Evolutionary conservation across 257 asterid genomes (phyloP).

Genomic region (Schizonepeta tenuifolia): DNA sequence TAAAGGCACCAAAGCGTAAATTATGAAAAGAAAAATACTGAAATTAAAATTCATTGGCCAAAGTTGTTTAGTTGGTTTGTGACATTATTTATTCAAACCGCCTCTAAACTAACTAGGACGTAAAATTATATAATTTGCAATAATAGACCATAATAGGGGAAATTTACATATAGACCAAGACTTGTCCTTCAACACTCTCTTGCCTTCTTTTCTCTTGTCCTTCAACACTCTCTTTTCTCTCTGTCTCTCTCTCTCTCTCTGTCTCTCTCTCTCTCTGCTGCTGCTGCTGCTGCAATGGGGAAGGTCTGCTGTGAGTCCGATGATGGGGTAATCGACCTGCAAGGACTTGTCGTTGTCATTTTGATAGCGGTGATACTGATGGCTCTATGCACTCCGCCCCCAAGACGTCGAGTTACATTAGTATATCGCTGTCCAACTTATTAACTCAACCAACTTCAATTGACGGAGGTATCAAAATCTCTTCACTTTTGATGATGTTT

Average conservation of each 20-base stretch:
- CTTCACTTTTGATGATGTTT: not conserved
- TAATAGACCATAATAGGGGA: too few relatives aligned
- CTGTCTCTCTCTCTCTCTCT: not conserved
- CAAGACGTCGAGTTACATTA: conserved; percentile 22
- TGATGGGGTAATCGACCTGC: conserved; percentile 29
- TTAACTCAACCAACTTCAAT: too few relatives aligned
- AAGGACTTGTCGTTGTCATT: conserved; percentile 29
- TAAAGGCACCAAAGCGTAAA: too few relatives aligned
- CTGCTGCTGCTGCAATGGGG: conserved; percentile 50
- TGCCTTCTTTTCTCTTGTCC: not conserved
- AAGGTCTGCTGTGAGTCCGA: conserved; percentile 41
- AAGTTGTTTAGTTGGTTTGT: not conserved
- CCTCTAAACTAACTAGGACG: too few relatives aligned
- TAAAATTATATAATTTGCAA: too few relatives aligned
- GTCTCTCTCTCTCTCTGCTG: not conserved
- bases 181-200: not conserved
- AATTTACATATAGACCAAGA: too few relatives aligned
- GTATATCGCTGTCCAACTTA: conserved; percentile 23
- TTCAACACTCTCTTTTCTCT: not conserved
- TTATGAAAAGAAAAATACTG: not conserved
- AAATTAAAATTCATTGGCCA: not conserved
- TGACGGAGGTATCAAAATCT: conserved; percentile 5
- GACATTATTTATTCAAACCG: not conserved
- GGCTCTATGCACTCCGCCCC: conserved; percentile 36
- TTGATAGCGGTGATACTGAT: conserved; percentile 38